Evolutionary conservation across 2,329 filamentous ascomycete species (phyloP).

Genomic region (Colletotrichum falcatum): DNA sequence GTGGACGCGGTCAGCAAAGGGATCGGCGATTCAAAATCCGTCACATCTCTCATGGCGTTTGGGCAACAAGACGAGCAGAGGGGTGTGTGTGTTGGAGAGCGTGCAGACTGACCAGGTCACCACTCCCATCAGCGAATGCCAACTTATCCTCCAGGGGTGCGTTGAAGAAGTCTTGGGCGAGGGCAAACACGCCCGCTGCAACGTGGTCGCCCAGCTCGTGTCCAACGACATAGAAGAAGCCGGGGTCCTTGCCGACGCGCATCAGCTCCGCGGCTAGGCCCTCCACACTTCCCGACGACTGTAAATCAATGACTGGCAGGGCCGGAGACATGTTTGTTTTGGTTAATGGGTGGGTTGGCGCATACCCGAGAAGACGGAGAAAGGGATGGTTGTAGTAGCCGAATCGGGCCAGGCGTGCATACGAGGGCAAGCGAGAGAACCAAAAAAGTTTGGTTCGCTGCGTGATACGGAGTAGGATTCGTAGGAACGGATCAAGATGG

Average conservation of each 20-base stretch:
- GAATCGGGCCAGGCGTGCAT: not conserved
- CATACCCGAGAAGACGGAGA: not conserved
- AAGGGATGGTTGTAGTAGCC: not conserved
- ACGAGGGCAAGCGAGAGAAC: not conserved
- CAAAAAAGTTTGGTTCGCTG: not conserved
- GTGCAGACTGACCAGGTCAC: slow-evolving; percentile 38
- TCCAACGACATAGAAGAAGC: slow-evolving; percentile 41
- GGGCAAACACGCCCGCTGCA: slow-evolving; percentile 30
- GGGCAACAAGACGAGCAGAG: not conserved
- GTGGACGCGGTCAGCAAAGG: not conserved
- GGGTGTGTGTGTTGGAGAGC: not conserved
- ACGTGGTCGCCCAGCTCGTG: slow-evolving; percentile 37
- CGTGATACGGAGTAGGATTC: not conserved
- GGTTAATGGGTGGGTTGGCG: not conserved
- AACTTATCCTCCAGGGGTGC: slow-evolving; percentile 24
- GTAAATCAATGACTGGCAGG: slow-evolving; percentile 38
- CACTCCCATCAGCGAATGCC: slow-evolving; percentile 33
- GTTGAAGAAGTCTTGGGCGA: slow-evolving; percentile 37
- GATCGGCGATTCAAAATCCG: not conserved
- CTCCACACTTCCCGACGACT: slow-evolving; percentile 19
- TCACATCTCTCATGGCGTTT: not conserved
- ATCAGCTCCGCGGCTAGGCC: slow-evolving; percentile 37
- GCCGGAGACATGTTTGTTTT: slow-evolving; percentile 22
- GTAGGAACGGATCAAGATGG: not conserved
- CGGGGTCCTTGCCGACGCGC: slow-evolving; percentile 41